Evolutionary conservation across 306 rosid species (phyloP), one percentile per base, ranked within the genome.

Genomic region (Oemleria cerasiformis): DNA sequence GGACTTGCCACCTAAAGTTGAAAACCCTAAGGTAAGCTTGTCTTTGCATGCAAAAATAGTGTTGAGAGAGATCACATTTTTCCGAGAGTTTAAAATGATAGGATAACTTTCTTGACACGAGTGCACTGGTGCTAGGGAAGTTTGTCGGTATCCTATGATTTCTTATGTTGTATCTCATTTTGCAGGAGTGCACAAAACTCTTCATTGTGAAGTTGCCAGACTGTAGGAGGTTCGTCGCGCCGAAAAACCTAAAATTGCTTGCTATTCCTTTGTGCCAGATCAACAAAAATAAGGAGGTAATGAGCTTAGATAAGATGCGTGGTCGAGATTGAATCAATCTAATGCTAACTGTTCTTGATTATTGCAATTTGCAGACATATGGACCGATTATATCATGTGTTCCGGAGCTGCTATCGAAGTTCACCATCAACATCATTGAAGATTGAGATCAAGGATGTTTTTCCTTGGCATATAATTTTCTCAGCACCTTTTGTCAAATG

Each of bases 181-280:
- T 78, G 78, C 69, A 93, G 98, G 98, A 93, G 76, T 82, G 94
- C 84, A 88, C 87, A 0, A 93, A 93, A 86, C 79, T 93, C 53
- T 93, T 78, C 75, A 85, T 91, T 68, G 92, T 93, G 65, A 91
- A 75, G 89, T 79, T 93, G 65, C 98, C 98, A 0, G 84, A 49
- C 25, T 81, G 86, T 82, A 81, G 83, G 54, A 86, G 77, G 76
- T 93, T 93, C 86, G 76, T 84, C 0, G 94, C 89, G 50, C 98
- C 98, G 0, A 88, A 84, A 74, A 83, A 88, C 75, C 77, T 84
- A 63, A 93, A 82, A 76, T 73, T 93, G 87, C 88, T 93, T 0
- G 97, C 97, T 6, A 92, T 91, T 34, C 98, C 98, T 0, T 56
- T 91, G 80, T 87, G 97, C 75, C 97, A 91, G 85, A 44, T 93